Conservation (phyloP, 352 stramenopile species). For the Hyaloperonospora brassicae region DNA sequence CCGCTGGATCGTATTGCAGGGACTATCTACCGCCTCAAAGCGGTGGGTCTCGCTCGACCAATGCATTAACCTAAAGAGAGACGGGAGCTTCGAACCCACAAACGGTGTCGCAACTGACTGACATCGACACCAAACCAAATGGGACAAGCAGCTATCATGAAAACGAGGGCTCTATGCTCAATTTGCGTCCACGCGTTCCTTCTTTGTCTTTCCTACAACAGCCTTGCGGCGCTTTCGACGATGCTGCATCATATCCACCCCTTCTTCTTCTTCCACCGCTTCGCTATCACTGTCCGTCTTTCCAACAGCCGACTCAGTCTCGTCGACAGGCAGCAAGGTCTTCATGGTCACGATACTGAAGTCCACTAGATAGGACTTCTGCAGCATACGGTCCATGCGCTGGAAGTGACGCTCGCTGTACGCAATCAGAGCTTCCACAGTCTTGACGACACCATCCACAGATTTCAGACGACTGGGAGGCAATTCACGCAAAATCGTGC, state of each 20-base stretch:
- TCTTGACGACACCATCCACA: slow-evolving; percentile 59
- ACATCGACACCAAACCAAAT: slow-evolving; percentile 1
- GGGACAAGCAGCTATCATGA: slow-evolving; percentile 2
- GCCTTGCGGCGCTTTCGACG: slow-evolving; percentile 21
- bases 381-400: slow-evolving; percentile 92
- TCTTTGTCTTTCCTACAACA: slow-evolving; percentile 27
- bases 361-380: slow-evolving; percentile 96
- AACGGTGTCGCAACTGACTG: neutral
- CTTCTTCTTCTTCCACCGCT: slow-evolving; percentile 8
- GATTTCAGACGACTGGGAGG: slow-evolving; percentile 57
- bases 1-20: too few species aligned
- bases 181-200: slow-evolving; percentile 45
- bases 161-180: slow-evolving; percentile 21
- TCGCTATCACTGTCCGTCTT: slow-evolving; percentile 40
- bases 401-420: slow-evolving; percentile 98
- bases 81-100: neutral
- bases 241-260: slow-evolving; percentile 22
- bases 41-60: too few species aligned
- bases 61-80: neutral
- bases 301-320: slow-evolving; percentile 23
- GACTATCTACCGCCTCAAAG: too few species aligned
- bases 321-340: slow-evolving; percentile 50
- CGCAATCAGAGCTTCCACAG: slow-evolving; percentile 90
- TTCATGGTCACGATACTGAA: slow-evolving; percentile 88
- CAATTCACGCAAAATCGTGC: slow-evolving; percentile 78